A percentile compares a stretch with the other conserved stretches of the same genome.
Conservation (phyloP, 352 stramenopile species). For the Phytophthora parvispora region DNA sequence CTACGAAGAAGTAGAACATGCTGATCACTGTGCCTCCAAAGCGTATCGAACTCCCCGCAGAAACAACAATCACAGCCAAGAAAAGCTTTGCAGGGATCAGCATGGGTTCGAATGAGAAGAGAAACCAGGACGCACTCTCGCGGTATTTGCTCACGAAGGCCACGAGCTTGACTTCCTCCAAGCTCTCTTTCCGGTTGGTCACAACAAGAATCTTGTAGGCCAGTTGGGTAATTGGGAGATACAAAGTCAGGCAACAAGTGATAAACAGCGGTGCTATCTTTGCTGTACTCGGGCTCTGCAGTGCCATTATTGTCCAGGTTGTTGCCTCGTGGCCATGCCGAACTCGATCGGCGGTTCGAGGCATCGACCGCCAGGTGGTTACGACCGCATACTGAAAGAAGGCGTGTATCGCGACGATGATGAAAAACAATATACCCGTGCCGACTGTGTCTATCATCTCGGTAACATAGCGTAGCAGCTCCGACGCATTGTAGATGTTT, state of each 20-base stretch:
- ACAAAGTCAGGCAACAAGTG: not conserved
- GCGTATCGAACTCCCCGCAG: not conserved
- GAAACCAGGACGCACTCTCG: not conserved
- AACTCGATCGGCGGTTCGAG: not conserved
- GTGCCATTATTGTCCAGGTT: not conserved
- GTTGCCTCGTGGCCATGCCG: not conserved
- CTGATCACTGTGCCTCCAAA: not conserved
- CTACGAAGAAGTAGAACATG: not conserved
- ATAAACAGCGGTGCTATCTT: not conserved
- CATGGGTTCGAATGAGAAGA: not conserved
- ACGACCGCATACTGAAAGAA: not conserved
- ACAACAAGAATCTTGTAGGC: too few relatives aligned
- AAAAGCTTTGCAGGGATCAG: not conserved
- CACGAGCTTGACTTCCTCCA: not conserved
- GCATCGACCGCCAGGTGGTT: not conserved
- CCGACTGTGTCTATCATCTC: not conserved
- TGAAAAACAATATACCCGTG: not conserved
- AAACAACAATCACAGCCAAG: not conserved
- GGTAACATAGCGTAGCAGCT: not conserved
- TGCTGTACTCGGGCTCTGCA: not conserved
- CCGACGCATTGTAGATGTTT: not conserved
- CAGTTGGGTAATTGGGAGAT: not conserved
- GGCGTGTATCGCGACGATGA: not conserved
- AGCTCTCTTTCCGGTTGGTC: not conserved
- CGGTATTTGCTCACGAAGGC: not conserved